Conservation (phyloP, 2,329 filamentous ascomycete species). For the Cadophora malorum region DNA sequence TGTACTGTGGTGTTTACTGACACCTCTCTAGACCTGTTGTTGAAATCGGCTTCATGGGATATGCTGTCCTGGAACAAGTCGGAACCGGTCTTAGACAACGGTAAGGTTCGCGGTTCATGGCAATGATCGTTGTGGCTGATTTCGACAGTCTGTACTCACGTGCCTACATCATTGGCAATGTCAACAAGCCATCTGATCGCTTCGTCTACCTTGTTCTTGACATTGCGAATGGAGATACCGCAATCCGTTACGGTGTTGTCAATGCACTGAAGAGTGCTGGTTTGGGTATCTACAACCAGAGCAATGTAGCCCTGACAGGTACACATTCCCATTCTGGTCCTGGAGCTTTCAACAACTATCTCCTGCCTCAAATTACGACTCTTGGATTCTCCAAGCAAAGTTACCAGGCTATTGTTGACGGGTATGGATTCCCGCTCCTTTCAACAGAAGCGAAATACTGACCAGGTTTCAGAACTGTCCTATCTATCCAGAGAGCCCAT, state of each 20-base stretch:
- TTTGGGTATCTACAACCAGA: conserved; percentile 71
- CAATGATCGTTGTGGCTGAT: conserved; percentile 14
- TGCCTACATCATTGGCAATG: conserved; percentile 82
- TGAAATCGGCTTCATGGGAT: conserved; percentile 89
- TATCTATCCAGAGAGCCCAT: conserved; percentile 84
- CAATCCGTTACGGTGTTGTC: conserved; percentile 84
- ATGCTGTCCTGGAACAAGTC: conserved; percentile 80
- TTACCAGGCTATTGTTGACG: conserved; percentile 89
- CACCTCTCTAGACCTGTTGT: conserved; percentile 68
- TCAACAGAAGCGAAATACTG: background rate
- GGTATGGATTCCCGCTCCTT: conserved; percentile 46
- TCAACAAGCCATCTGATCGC: conserved; percentile 69
- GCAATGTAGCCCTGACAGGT: conserved; percentile 87
- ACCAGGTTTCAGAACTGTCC: conserved; percentile 55
- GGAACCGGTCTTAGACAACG: conserved; percentile 87
- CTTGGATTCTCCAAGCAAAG: conserved; percentile 84
- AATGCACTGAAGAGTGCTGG: conserved; percentile 74
- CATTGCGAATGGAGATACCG: conserved; percentile 85
- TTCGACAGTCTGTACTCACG: conserved; percentile 72
- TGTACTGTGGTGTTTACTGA: conserved; percentile 12
- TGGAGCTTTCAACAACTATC: conserved; percentile 91
- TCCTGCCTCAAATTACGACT: conserved; percentile 88
- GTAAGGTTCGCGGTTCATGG: conserved; percentile 14
- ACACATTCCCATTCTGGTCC: conserved; percentile 93
- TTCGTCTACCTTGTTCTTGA: conserved; percentile 90